These are phyloP conservation scores for Arabis alpina DNA, from an alignment of 345 rosid genomes.

Conservation along the genomic window DNA sequence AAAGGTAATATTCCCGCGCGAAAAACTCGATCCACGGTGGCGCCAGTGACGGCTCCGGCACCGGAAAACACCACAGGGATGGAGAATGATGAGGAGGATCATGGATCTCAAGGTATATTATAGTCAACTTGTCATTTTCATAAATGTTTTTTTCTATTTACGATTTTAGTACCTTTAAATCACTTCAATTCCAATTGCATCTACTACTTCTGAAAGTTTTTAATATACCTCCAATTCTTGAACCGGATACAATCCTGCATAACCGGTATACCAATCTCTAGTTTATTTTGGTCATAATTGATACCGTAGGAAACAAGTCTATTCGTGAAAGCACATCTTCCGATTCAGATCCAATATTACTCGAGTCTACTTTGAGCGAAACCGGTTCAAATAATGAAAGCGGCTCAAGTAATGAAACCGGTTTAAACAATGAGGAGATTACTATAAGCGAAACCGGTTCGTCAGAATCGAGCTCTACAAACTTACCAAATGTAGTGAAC, in stretches of 20 bases:
- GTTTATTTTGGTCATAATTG: slow-evolving; percentile 6
- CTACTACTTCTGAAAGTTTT: neutral
- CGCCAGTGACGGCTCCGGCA: neutral
- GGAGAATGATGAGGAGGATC: neutral
- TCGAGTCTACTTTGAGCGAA: slow-evolving; percentile 10
- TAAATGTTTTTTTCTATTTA: neutral
- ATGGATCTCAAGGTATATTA: slow-evolving; percentile 39
- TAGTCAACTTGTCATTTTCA: slow-evolving; percentile 24
- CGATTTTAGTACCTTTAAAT: neutral
- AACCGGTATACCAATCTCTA: slow-evolving; percentile 1
- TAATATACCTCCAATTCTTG: neutral
- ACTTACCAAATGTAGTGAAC: slow-evolving; percentile 6
- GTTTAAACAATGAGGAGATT: slow-evolving; percentile 1
- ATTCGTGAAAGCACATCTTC: slow-evolving; percentile 23
- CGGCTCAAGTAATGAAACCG: neutral
- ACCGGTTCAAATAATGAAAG: slow-evolving; percentile 13
- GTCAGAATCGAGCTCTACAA: slow-evolving; percentile 22
- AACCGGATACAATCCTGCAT: neutral
- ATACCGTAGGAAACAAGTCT: slow-evolving; percentile 19
- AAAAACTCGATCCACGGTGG: neutral
- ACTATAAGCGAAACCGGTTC: neutral
- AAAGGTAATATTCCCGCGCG: slow-evolving; percentile 24
- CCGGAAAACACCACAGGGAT: slow-evolving; percentile 3
- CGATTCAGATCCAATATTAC: slow-evolving; percentile 16
- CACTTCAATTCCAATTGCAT: neutral